These are phyloP conservation scores for Triticum dicoccoides DNA, from an alignment of 176 grass and related monocot genomes.

Conservation along the genomic window DNA sequence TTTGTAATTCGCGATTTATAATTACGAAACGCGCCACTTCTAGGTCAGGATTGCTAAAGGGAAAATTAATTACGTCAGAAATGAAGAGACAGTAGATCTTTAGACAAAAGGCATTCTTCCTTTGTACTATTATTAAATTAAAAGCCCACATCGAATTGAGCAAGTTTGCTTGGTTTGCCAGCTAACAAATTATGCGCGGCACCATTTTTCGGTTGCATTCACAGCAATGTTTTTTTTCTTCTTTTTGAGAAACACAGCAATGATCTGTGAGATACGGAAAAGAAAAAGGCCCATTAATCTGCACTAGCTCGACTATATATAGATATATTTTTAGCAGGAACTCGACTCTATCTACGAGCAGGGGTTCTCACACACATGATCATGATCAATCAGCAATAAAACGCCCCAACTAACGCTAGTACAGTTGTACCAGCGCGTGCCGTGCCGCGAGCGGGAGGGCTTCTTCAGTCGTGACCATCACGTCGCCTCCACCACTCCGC, in stretches of 20 bases:
- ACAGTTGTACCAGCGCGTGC: conserved; percentile 11
- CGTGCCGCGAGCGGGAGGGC: not conserved
- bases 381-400: not conserved
- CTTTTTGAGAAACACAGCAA: not conserved
- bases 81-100: no score
- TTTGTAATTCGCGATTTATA: not conserved
- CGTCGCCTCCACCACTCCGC: conserved; percentile 53
- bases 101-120: no score
- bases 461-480: conserved; percentile 47
- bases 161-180: not conserved
- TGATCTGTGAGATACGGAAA: not conserved
- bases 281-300: not conserved
- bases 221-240: not conserved
- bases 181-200: not conserved
- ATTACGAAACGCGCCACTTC: not conserved
- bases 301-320: not conserved
- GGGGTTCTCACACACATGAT: not conserved
- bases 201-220: not conserved
- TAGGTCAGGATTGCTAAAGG: not conserved
- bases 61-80: not conserved
- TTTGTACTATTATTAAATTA: no score
- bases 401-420: conserved; percentile 29
- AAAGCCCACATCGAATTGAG: not conserved
- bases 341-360: not conserved
- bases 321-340: no score